Conservation (phyloP, 345 rosid species). For the Rhizophora mangle region DNA sequence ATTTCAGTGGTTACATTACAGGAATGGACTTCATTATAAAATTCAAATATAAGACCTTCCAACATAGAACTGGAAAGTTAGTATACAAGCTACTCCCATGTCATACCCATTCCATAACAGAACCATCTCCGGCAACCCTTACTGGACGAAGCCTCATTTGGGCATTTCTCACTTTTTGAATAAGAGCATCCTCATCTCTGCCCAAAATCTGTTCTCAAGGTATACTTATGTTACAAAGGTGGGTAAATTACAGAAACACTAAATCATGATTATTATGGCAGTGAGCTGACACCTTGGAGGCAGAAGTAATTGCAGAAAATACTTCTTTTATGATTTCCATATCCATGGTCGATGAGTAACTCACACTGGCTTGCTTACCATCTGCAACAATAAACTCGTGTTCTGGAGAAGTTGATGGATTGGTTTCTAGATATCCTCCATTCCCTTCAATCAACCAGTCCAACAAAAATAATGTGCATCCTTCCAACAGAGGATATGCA, state of each 20-base stretch:
- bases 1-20: background rate
- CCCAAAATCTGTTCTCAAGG: constrained; percentile 54
- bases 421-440: constrained; percentile 72
- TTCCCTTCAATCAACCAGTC: constrained; percentile 87
- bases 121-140: constrained; percentile 64
- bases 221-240: background rate
- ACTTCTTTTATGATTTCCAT: constrained; percentile 76
- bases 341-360: constrained; percentile 98
- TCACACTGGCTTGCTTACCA: constrained; percentile 70
- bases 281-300: constrained; percentile 62
- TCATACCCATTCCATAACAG: constrained; percentile 92
- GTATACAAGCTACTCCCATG: background rate
- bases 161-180: constrained; percentile 54
- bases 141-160: constrained; percentile 63
- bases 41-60: background rate
- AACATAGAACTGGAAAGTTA: background rate
- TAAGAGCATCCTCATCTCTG: constrained; percentile 44
- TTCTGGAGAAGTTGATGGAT: constrained; percentile 98
- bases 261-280: background rate
- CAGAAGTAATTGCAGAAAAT: constrained; percentile 58
- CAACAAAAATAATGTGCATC: constrained; percentile 68
- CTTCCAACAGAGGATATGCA: constrained; percentile 85
- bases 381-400: constrained; percentile 75
- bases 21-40: background rate
- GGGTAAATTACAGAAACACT: background rate